Percentiles rank a stretch among this genome's conserved stretches.
phyloP scores from a whole-genome alignment of 306 rosid genomes.

The Fagus crenata region DNA sequence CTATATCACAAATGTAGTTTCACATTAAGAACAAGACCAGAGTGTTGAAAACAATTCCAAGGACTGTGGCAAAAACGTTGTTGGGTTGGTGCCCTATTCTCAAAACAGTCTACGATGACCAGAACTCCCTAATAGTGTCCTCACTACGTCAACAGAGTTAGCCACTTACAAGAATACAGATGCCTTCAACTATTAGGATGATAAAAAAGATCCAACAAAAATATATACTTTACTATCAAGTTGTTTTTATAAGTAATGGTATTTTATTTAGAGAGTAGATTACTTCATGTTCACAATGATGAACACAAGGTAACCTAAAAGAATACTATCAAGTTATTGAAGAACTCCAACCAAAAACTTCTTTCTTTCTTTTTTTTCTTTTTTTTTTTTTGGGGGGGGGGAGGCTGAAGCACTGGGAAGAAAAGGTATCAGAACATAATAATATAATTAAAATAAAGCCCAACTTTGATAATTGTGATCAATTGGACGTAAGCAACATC shows the following conservation, averaged over 20 bases:
- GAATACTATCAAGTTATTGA: not conserved
- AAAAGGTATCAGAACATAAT: not conserved
- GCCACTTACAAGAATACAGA: not conserved
- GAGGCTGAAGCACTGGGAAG: not conserved
- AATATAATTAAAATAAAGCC: not conserved
- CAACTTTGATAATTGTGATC: not conserved
- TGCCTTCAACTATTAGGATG: not conserved
- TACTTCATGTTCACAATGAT: too few relatives aligned
- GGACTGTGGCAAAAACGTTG: not conserved
- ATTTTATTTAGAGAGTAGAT: too few relatives aligned
- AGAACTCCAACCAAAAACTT: not conserved
- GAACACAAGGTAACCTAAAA: too few relatives aligned
- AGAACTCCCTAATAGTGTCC: not conserved
- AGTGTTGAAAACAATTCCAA: not conserved
- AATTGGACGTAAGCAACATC: not conserved
- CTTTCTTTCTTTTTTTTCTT: too few relatives aligned
- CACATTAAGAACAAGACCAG: not conserved
- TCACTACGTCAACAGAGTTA: not conserved
- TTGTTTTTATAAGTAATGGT: too few relatives aligned
- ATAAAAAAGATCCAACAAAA: not conserved
- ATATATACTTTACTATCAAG: not conserved
- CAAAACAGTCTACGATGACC: not conserved
- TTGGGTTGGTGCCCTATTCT: not conserved
- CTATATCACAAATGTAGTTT: not conserved
- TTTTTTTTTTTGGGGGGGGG: too few relatives aligned